phyloP scores from a whole-genome alignment of 2,329 filamentous ascomycete species.

The Ophiostoma tasmaniense region DNA sequence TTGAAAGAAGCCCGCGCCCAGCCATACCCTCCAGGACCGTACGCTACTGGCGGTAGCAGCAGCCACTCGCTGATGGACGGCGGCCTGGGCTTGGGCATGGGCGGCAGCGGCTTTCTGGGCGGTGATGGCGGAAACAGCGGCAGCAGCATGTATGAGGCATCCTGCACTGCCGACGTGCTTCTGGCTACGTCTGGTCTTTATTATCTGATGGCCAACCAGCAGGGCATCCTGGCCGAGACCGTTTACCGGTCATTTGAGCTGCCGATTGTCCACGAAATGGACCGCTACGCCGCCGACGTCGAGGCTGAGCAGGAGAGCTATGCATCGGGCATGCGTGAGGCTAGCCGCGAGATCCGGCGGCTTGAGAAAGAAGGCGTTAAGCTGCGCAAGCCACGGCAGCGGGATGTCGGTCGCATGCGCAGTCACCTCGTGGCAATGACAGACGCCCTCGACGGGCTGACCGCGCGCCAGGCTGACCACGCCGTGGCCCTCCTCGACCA shows the following conservation, averaged over 20 bases:
- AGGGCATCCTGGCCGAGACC: conserved; percentile 60
- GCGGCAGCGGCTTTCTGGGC: conserved; percentile 37
- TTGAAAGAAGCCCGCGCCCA: conserved; percentile 59
- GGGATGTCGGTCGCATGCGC: conserved; percentile 54
- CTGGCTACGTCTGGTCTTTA: conserved; percentile 56
- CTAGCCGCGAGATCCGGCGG: conserved; percentile 52
- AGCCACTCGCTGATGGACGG: conserved; percentile 25
- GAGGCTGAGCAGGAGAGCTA: conserved; percentile 58
- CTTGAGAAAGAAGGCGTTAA: conserved; percentile 58
- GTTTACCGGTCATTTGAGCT: conserved; percentile 62
- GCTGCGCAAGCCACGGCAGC: conserved; percentile 46
- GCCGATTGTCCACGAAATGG: conserved; percentile 59
- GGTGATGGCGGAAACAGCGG: conserved; percentile 31
- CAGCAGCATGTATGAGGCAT: conserved; percentile 26
- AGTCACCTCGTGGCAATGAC: conserved; percentile 57
- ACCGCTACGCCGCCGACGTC: conserved; percentile 54
- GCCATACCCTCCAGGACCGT: conserved; percentile 34
- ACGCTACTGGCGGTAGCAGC: conserved; percentile 18
- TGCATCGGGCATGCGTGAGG: conserved; percentile 44
- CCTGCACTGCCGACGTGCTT: conserved; percentile 55
- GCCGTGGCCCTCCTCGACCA: conserved; percentile 52
- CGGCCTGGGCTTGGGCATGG: not conserved
- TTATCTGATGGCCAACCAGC: conserved; percentile 60
- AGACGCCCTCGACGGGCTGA: conserved; percentile 52
- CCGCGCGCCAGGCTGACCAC: conserved; percentile 51